Conservation (phyloP, 352 stramenopile genomes). For the Pythium insidiosum region DNA sequence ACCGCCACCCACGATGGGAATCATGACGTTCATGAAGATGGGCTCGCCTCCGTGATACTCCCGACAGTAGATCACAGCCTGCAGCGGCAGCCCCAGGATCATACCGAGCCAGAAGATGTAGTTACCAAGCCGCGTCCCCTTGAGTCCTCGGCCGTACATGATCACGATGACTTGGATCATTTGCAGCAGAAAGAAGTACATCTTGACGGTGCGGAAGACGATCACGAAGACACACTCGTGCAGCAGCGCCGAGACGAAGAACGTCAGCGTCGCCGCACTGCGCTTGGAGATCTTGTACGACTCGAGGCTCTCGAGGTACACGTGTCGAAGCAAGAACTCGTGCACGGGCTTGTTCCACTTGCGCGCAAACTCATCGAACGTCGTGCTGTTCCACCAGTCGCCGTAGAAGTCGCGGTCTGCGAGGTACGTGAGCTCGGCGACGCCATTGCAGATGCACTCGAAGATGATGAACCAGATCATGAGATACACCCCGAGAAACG, state of each 20-base stretch:
- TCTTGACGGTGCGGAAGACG: slow-evolving; percentile 90
- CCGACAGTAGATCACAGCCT: slow-evolving; percentile 75
- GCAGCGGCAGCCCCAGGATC: slow-evolving; percentile 60
- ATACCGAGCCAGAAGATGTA: slow-evolving; percentile 77
- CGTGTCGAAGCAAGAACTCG: slow-evolving; percentile 87
- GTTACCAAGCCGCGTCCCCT: slow-evolving; percentile 68
- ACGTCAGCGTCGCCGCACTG: slow-evolving; percentile 83
- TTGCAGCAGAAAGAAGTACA: slow-evolving; percentile 93
- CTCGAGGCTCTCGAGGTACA: slow-evolving; percentile 76
- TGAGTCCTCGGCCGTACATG: slow-evolving; percentile 58
- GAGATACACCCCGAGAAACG: slow-evolving; percentile 93
- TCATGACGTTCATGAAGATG: slow-evolving; percentile 76
- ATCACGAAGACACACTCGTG: slow-evolving; percentile 95
- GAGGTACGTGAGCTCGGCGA: slow-evolving; percentile 90
- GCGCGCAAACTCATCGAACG: slow-evolving; percentile 85
- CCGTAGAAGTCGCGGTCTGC: slow-evolving; percentile 92
- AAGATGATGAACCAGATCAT: slow-evolving; percentile 97
- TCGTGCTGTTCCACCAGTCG: slow-evolving; percentile 97
- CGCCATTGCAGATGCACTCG: slow-evolving; percentile 94
- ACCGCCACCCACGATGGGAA: slow-evolving; percentile 60
- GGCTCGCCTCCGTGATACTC: slow-evolving; percentile 72
- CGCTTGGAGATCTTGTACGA: slow-evolving; percentile 62
- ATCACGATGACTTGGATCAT: slow-evolving; percentile 94
- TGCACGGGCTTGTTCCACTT: slow-evolving; percentile 98
- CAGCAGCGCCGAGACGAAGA: slow-evolving; percentile 92